Evolutionary conservation across 352 stramenopile genomes (phyloP).

Genomic region (Phytophthora cactorum): DNA sequence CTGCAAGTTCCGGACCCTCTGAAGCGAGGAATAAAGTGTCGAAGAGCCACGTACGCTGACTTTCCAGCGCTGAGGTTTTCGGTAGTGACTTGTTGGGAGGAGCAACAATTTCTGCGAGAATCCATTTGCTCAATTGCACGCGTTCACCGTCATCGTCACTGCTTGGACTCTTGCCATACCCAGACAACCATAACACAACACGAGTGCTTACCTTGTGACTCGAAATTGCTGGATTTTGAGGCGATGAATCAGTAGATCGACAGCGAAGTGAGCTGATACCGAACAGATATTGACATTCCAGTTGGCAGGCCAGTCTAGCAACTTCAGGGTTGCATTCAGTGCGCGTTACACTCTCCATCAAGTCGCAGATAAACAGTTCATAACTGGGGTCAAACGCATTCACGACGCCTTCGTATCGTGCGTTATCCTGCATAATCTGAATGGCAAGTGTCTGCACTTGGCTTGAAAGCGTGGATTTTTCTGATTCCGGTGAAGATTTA

Average conservation of each 20-base stretch:
- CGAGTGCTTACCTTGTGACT: slow-evolving; percentile 7
- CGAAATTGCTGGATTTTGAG: not conserved
- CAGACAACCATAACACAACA: slow-evolving; percentile 21
- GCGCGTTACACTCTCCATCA: slow-evolving; percentile 24
- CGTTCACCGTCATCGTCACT: slow-evolving; percentile 14
- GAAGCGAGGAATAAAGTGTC: slow-evolving; percentile 59
- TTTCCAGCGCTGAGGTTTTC: slow-evolving; percentile 24
- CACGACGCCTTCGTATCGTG: slow-evolving; percentile 40
- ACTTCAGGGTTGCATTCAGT: not conserved
- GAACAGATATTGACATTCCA: slow-evolving; percentile 49
- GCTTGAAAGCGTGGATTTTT: slow-evolving; percentile 5
- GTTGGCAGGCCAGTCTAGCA: slow-evolving; percentile 22
- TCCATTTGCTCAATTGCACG: slow-evolving; percentile 40
- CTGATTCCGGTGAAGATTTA: not conserved
- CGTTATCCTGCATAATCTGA: slow-evolving; percentile 38
- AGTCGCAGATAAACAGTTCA: slow-evolving; percentile 29
- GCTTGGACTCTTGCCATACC: slow-evolving; percentile 3
- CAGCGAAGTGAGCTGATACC: slow-evolving; percentile 39
- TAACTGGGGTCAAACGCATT: slow-evolving; percentile 46
- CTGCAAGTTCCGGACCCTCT: slow-evolving; percentile 26
- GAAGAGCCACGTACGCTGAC: slow-evolving; percentile 64
- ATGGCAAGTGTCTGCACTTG: slow-evolving; percentile 26
- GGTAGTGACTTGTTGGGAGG: slow-evolving; percentile 11
- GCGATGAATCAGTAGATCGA: not conserved
- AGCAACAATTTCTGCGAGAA: slow-evolving; percentile 34